phyloP scores from a whole-genome alignment of 495 filamentous ascomycete genomes.

The Bacidia rubella region DNA sequence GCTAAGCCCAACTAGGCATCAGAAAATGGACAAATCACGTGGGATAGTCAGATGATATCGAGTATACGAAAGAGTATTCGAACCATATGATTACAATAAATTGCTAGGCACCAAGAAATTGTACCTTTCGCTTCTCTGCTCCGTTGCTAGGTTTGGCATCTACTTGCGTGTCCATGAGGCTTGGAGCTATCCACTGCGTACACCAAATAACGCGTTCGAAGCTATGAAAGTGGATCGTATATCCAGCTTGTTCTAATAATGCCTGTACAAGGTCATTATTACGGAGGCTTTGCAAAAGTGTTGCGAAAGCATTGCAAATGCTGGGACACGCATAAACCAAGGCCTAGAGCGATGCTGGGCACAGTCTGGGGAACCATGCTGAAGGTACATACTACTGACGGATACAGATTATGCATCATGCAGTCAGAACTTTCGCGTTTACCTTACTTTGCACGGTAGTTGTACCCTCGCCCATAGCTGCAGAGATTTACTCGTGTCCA shows the following conservation, averaged over 20 bases:
- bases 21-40: not conserved
- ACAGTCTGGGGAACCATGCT: not conserved
- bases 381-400: not conserved
- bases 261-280: not conserved
- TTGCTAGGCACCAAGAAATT: not conserved
- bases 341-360: too few species aligned
- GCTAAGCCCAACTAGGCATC: not conserved
- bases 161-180: not conserved
- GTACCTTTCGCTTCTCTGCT: not conserved
- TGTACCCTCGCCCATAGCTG: not conserved
- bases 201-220: not conserved
- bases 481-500: too few species aligned
- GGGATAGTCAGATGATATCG: not conserved
- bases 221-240: not conserved
- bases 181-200: not conserved
- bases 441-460: not conserved
- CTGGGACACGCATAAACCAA: too few species aligned
- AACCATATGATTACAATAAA: too few species aligned
- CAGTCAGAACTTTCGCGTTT: not conserved
- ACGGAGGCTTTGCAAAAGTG: not conserved
- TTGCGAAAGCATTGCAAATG: not conserved
- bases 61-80: not conserved
- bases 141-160: too few species aligned
- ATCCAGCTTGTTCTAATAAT: not conserved
- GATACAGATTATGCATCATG: not conserved